Evolutionary conservation across 805 yeast genomes (phyloP).

Genomic region (Yueomyces sinensis): DNA sequence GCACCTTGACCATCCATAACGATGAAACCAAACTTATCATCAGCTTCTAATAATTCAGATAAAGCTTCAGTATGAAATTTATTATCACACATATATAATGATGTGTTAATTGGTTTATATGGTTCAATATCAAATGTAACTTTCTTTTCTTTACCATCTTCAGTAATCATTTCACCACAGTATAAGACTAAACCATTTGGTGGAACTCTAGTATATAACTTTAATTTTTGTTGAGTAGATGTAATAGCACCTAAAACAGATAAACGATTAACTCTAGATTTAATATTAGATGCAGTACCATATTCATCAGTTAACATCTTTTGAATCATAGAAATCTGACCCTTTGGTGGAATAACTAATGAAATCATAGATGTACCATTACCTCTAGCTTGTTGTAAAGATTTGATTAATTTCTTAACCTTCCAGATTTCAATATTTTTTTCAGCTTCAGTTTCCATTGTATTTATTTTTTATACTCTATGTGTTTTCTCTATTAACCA

Average conservation of each 20-base stretch:
- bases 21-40: conserved; percentile 93
- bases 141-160: conserved; percentile 95
- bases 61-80: conserved; percentile 97
- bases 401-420: conserved; percentile 85
- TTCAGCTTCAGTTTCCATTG: conserved; percentile 63
- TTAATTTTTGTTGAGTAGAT: conserved; percentile 93
- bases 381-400: conserved; percentile 86
- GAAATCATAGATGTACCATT: conserved; percentile 99
- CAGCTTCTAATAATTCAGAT: conserved; percentile 85
- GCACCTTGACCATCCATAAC: conserved; percentile 99
- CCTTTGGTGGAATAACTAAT: conserved; percentile 87
- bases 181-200: conserved; percentile 89
- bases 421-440: conserved; percentile 98
- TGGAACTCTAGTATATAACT: conserved; percentile 80
- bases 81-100: conserved; percentile 90
- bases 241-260: conserved; percentile 95
- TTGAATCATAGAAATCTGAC: conserved; percentile 77
- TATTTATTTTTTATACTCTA: not conserved
- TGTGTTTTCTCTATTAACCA: not conserved
- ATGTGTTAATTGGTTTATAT: conserved; percentile 97
- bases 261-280: conserved; percentile 92
- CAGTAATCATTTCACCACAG: conserved; percentile 97
- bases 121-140: conserved; percentile 97
- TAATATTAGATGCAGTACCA: conserved; percentile 97
- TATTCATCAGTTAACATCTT: conserved; percentile 95